Evolutionary conservation across 805 yeast species (phyloP), one percentile per base, ranked within the genome.

Genomic region (Wickerhamomyces chaumierensis): DNA sequence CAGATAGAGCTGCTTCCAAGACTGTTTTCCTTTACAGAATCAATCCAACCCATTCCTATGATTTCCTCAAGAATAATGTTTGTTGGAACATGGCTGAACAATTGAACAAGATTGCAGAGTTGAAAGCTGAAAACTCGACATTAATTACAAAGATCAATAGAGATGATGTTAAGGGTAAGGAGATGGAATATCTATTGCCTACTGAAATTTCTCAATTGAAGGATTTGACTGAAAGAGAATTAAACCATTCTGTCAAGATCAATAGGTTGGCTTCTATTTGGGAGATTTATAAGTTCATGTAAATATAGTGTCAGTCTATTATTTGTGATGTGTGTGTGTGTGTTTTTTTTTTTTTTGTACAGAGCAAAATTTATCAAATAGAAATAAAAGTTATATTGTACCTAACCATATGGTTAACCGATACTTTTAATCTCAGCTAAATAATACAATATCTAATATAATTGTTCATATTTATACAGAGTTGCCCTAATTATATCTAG

Each of bases 1-100:
- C 77, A 18, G 97, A 92, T 56, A 71, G 97, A 48, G 88, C 94
- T 3, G 95, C 96, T 0, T 77, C 84, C 32, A 76, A 95, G 48
- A 81, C 96, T 1, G 81, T 83, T 21, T 92, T 75, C 55, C 68
- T 88, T 27, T 92, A 86, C 68, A 71, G 86, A 51, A 81, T 76
- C 48, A 76, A 75, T 28, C 70, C 74, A n/a, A 57, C 52, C 15
- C 69, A 70, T 41, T 69, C 76, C 3, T 68, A 68, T 43, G 59
- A 63, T 36, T 62, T 68, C 18, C 53, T 75, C 51, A 58, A 66
- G 38, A 69, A 69, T 39, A 70, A 69, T 42, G 39, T 73, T 9
- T 60, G 64, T 21, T 65, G 69, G 69, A 65, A 65, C 42, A 57
- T 65, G 39, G 69, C 67, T 1, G 60, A 62, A 17, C 49, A 81